These are phyloP conservation scores for Apiospora aurea DNA, from an alignment of 2,329 filamentous ascomycete species.

Conservation along the genomic window DNA sequence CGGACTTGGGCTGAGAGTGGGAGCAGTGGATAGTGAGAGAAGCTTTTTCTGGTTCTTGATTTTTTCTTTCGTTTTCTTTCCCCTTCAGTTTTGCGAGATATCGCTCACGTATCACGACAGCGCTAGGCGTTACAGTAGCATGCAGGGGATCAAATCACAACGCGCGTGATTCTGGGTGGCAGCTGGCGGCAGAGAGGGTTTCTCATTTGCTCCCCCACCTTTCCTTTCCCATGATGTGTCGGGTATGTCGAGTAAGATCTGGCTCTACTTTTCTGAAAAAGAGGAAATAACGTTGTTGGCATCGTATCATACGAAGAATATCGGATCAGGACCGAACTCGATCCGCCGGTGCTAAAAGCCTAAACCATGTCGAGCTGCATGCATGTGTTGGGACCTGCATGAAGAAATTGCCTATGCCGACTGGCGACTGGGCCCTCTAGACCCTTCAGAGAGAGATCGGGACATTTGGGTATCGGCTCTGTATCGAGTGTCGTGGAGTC, in stretches of 20 bases:
- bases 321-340: background rate
- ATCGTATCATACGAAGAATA: conserved; percentile 19
- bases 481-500: background rate
- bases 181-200: background rate
- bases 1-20: background rate
- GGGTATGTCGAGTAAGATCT: background rate
- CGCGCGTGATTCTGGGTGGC: background rate
- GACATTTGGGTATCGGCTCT: background rate
- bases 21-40: background rate
- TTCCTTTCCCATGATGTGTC: background rate
- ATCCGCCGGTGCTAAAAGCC: background rate
- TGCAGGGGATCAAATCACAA: background rate
- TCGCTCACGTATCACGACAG: background rate
- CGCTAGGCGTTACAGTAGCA: background rate
- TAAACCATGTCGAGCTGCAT: background rate
- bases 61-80: background rate
- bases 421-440: background rate
- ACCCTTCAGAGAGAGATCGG: too few species aligned
- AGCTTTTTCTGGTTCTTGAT: background rate
- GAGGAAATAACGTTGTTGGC: background rate
- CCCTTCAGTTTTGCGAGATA: background rate
- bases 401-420: background rate
- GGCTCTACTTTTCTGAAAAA: background rate
- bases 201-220: background rate
- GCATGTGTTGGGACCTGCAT: conserved; percentile 8